Evolutionary conservation across 345 rosid species (phyloP).

Genomic region (Camelina laxa): DNA sequence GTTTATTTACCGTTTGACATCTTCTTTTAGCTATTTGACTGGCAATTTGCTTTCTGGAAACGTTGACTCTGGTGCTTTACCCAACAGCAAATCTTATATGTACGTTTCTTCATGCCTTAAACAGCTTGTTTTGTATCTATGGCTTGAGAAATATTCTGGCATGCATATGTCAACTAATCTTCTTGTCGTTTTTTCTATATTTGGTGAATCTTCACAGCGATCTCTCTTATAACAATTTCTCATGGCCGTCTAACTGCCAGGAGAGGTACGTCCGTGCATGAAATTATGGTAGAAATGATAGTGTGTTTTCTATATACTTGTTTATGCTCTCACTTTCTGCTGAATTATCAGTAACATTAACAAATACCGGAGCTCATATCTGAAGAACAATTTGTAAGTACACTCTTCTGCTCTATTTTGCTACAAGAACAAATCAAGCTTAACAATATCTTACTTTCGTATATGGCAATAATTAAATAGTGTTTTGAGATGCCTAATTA

Average conservation of each 20-base stretch:
- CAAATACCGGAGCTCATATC: constrained; percentile 35
- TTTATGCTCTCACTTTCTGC: neutral
- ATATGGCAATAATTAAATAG: neutral
- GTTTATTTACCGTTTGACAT: neutral
- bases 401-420: constrained; percentile 4
- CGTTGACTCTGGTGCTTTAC: neutral
- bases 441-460: neutral
- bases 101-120: constrained; percentile 13
- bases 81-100: constrained; percentile 24
- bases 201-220: constrained; percentile 30
- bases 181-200: neutral
- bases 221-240: constrained; percentile 40
- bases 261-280: constrained; percentile 5
- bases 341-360: constrained; percentile 35
- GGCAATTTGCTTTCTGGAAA: constrained; percentile 40
- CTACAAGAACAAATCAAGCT: neutral
- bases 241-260: constrained; percentile 26
- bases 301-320: neutral
- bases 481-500: neutral
- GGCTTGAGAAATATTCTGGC: neutral
- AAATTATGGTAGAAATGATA: neutral
- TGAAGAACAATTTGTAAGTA: constrained; percentile 34
- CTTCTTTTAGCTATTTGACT: constrained; percentile 37
- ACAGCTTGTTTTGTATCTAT: neutral
- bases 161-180: neutral